Conservation (phyloP, 257 asterid species). For the Lithospermum erythrorhizon region DNA sequence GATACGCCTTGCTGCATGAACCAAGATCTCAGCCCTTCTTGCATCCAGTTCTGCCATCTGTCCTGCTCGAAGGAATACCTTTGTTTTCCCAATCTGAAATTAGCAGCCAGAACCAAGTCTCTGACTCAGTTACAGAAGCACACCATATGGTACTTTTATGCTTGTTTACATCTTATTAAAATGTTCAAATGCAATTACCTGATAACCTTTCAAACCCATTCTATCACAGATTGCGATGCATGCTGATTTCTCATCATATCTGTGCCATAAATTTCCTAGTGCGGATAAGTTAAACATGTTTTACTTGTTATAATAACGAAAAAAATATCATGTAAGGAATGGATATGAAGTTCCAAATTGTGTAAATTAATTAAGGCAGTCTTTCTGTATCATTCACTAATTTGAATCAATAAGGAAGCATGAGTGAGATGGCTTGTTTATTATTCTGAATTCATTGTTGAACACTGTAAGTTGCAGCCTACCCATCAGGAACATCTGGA, state of each 20-base stretch:
- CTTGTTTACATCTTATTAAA: neutral
- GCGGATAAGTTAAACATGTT: neutral
- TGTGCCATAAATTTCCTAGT: slow-evolving; percentile 16
- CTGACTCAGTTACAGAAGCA: neutral
- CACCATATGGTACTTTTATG: neutral
- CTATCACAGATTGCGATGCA: slow-evolving; percentile 59
- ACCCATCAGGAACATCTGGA: slow-evolving; percentile 83
- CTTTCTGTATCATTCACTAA: too few relatives aligned
- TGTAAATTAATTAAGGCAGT: too few relatives aligned
- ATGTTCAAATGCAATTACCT: slow-evolving; percentile 30
- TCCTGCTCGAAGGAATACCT: slow-evolving; percentile 94
- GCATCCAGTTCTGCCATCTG: slow-evolving; percentile 98
- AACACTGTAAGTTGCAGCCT: slow-evolving; percentile 1
- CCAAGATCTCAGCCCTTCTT: slow-evolving; percentile 77
- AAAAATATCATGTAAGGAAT: too few relatives aligned
- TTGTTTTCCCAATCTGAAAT: slow-evolving; percentile 77
- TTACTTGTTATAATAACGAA: too few relatives aligned
- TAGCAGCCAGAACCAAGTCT: neutral
- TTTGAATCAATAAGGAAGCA: too few relatives aligned
- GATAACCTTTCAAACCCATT: slow-evolving; percentile 85
- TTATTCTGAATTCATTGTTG: neutral
- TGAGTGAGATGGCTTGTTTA: too few relatives aligned
- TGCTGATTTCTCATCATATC: slow-evolving; percentile 81
- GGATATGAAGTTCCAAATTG: too few relatives aligned
- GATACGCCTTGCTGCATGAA: slow-evolving; percentile 60